Evolutionary conservation across 2,329 filamentous ascomycete genomes (phyloP).

Genomic region (Setomelanomma holmii): DNA sequence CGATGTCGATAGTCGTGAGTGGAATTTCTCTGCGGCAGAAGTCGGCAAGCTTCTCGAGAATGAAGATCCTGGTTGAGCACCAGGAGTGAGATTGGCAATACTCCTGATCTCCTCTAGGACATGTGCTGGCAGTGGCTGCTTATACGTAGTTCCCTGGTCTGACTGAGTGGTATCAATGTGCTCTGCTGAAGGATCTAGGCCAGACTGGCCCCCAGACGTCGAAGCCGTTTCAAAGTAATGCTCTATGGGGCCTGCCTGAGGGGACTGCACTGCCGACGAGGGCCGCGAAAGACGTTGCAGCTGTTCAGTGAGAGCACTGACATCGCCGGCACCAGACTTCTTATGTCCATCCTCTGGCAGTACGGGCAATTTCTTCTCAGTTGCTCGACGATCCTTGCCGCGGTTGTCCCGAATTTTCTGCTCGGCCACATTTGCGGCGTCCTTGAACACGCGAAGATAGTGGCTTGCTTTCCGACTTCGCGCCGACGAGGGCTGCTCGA

Average conservation of each 20-base stretch:
- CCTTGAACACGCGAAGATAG: conserved; percentile 70
- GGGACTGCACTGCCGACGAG: conserved; percentile 37
- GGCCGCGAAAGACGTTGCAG: conserved; percentile 29
- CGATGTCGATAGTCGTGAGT: conserved; percentile 24
- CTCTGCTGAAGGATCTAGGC: conserved; percentile 5
- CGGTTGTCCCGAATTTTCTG: conserved; percentile 59
- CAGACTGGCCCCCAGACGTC: conserved; percentile 15
- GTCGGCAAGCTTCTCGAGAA: conserved; percentile 60
- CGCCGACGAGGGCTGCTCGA: conserved; percentile 61
- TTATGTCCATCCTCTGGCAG: conserved; percentile 34
- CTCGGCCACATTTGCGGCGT: conserved; percentile 63
- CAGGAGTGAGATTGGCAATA: conserved; percentile 60
- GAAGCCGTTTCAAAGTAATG: conserved; percentile 38
- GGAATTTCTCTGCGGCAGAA: conserved; percentile 44
- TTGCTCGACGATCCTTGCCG: conserved; percentile 43
- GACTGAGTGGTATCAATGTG: conserved; percentile 1
- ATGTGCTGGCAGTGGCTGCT: conserved; percentile 53
- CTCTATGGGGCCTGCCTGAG: conserved; percentile 21
- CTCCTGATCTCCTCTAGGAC: conserved; percentile 65
- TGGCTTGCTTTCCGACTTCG: conserved; percentile 71
- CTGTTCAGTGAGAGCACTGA: conserved; percentile 25
- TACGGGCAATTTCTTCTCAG: conserved; percentile 36
- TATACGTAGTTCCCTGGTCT: conserved; percentile 7
- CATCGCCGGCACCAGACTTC: conserved; percentile 11
- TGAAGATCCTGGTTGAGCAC: conserved; percentile 53